Evolutionary conservation across 441 rosid genomes (phyloP), one percentile per base, ranked within the genome.

Genomic region (Jatropha podagrica): DNA sequence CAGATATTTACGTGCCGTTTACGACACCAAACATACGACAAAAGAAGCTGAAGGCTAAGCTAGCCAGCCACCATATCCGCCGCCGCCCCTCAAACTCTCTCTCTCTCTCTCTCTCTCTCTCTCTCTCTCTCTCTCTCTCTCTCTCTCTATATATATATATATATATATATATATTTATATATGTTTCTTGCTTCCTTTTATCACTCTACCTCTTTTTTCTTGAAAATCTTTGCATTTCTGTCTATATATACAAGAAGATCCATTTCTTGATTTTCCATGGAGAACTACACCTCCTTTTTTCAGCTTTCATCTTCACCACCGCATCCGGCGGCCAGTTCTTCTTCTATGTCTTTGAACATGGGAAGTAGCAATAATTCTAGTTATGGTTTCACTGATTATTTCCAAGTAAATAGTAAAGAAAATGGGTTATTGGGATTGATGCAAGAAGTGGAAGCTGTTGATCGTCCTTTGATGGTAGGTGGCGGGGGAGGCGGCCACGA

Each of bases 1-100:
- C 32, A n/a, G 13, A 5, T 41, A 27, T 48, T 77, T 85, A 76
- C 88, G 86, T 85, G 87, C 77, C 86, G 80, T 74, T 71, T 64
- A 85, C 88, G 88, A 46, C 82, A 61, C 69, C 61, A 49, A 68
- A 11, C 71, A 59, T 5, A 73, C 41, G 63, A 71, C 58, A 81
- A 78, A 55, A 12, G 17, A 32, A 61, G 41, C n/a, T 10, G 26
- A 5, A 56, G 13, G n/a, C 15, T 32, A 54, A 27, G 72, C 17
- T 5, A 20, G 23, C 71, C 73, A 44, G 18, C n/a, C 15, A 13
- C n/a, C 18, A 4, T 52, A 52, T 52, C n/a, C 15, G 20, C 42
- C 15, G 86, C 86, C 83, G 82, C 83, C 84, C 69, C 54, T 17
- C 67, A 49, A 38, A 49, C 15, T 48, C 15, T 48, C 23, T 23